Evolutionary conservation across 2,329 filamentous ascomycete species (phyloP).

Genomic region (Exophiala oligosperma): DNA sequence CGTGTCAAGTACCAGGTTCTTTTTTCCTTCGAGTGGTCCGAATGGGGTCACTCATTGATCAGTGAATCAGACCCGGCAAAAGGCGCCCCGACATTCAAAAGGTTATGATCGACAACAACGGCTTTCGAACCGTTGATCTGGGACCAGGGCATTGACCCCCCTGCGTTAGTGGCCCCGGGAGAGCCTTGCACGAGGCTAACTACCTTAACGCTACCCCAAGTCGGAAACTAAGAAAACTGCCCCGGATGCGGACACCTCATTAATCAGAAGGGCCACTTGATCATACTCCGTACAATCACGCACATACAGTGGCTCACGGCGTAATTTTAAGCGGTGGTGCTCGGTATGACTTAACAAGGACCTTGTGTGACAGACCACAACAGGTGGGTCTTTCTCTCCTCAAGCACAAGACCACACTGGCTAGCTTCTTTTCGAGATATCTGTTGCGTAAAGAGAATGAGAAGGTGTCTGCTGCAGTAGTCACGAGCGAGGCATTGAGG

Average conservation of each 20-base stretch:
- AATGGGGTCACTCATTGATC: too few relatives aligned
- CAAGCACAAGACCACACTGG: neutral
- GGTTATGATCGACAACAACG: neutral
- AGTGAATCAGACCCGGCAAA: too few relatives aligned
- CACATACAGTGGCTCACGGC: too few relatives aligned
- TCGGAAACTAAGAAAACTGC: neutral
- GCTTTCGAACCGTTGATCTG: conserved; percentile 2
- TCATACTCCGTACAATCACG: too few relatives aligned
- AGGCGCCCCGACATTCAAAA: neutral
- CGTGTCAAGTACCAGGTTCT: too few relatives aligned
- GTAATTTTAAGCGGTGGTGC: too few relatives aligned
- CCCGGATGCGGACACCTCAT: neutral
- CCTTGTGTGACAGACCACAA: too few relatives aligned
- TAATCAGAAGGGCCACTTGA: too few relatives aligned
- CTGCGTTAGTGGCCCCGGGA: neutral
- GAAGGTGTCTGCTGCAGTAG: too few relatives aligned
- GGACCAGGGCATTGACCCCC: neutral
- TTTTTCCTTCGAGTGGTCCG: too few relatives aligned
- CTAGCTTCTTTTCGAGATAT: neutral
- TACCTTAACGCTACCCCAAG: neutral
- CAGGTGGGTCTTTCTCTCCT: neutral
- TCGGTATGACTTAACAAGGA: too few relatives aligned
- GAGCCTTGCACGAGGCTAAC: neutral
- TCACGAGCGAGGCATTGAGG: too few relatives aligned
- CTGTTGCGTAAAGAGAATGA: neutral